These are phyloP conservation scores for Pterulicium gracile DNA, from an alignment of 1,284 basidiomycete species.

Conservation along the genomic window DNA sequence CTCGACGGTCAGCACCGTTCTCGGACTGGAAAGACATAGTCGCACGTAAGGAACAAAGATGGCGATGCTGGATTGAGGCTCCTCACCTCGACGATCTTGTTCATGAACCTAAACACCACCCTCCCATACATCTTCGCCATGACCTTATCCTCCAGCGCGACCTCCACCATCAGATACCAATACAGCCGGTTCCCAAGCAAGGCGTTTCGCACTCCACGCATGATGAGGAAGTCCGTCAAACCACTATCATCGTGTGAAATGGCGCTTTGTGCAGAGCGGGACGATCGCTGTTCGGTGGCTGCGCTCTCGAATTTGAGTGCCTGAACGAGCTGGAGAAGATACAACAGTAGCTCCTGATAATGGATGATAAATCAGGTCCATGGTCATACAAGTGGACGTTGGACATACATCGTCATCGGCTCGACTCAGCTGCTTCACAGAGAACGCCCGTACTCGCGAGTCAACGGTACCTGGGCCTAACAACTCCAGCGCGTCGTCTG, in stretches of 20 bases:
- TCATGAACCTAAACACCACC: constrained; percentile 84
- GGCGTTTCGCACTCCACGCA: constrained; percentile 72
- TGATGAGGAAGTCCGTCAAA: constrained; percentile 84
- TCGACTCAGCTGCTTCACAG: constrained; percentile 81
- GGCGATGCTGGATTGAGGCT: too few species aligned
- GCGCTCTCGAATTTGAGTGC: constrained; percentile 90
- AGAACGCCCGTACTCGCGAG: constrained; percentile 86
- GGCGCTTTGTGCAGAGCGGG: constrained; percentile 54
- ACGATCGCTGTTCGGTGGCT: constrained; percentile 58
- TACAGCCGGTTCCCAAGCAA: constrained; percentile 87
- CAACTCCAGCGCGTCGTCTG: constrained; percentile 92
- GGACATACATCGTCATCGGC: constrained; percentile 93
- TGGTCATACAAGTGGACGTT: too few species aligned
- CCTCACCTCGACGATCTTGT: constrained; percentile 72
- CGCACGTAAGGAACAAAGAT: too few species aligned
- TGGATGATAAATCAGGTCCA: constrained; percentile 2
- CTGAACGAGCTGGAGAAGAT: constrained; percentile 94
- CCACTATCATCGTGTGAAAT: constrained; percentile 79
- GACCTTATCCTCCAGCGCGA: constrained; percentile 65
- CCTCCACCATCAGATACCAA: constrained; percentile 98
- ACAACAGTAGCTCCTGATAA: constrained; percentile 80
- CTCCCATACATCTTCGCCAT: constrained; percentile 89
- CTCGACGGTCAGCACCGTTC: constrained; percentile 68
- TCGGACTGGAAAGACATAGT: constrained; percentile 51
- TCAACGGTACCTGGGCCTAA: constrained; percentile 89